A percentile compares a stretch with the other conserved stretches of the same genome.
phyloP scores from a whole-genome alignment of 192 early-diverging fungal species.

The Phlyctochytrium planicorne region DNA sequence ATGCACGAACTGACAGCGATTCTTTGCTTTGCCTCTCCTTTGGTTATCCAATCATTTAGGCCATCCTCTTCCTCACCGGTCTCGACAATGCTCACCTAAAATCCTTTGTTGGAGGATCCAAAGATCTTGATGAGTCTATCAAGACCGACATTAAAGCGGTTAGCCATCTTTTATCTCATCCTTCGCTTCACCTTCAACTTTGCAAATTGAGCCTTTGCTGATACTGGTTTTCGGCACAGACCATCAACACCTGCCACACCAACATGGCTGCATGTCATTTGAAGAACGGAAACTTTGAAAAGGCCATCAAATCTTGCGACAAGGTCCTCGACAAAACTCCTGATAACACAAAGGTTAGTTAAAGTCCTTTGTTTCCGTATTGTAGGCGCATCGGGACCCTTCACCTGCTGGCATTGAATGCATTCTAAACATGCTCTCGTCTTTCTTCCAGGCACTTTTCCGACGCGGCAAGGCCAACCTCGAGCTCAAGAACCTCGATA shows the following conservation, averaged over 20 bases:
- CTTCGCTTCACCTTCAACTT: background rate
- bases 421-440: too few relatives aligned
- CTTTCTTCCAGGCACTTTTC: conserved; percentile 41
- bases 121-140: conserved; percentile 14
- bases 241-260: conserved; percentile 38
- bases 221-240: conserved; percentile 21
- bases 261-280: conserved; percentile 50
- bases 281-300: conserved; percentile 27
- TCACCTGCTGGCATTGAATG: too few relatives aligned
- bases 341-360: conserved; percentile 34
- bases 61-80: conserved; percentile 37
- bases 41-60: conserved; percentile 13
- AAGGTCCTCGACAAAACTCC: conserved; percentile 39
- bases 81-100: conserved; percentile 33
- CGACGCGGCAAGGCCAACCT: conserved; percentile 40
- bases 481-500: conserved; percentile 29
- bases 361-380: background rate
- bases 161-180: conserved; percentile 2
- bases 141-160: conserved; percentile 40
- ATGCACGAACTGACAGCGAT: background rate
- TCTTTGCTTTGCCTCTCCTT: background rate
- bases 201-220: background rate
- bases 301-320: conserved; percentile 27
- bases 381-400: too few relatives aligned
- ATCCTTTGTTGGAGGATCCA: conserved; percentile 24